These are phyloP conservation scores for Oryza rufipogon DNA, from an alignment of 176 grass and related monocot genomes.

Conservation along the genomic window DNA sequence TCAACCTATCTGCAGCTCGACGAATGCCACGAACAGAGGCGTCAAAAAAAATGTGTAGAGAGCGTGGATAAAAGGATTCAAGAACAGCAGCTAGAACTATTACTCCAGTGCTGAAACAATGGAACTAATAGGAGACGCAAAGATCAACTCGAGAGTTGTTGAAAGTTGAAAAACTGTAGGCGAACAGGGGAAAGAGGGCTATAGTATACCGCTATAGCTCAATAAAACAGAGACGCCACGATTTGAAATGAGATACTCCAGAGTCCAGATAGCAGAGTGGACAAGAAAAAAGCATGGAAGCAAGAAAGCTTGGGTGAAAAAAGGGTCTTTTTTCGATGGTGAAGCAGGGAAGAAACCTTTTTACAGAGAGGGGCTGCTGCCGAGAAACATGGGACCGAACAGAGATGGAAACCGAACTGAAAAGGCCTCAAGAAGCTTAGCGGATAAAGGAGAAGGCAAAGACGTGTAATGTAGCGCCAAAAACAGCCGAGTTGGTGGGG, in stretches of 20 bases:
- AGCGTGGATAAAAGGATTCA: not conserved
- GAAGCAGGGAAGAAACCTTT: slow-evolving; percentile 21
- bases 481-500: slow-evolving; percentile 4
- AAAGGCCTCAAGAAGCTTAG: not conserved
- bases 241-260: not conserved
- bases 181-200: not conserved
- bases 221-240: not conserved
- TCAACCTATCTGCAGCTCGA: not conserved
- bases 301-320: not conserved
- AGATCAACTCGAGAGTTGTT: slow-evolving; percentile 9
- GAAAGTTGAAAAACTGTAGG: not conserved
- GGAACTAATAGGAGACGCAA: not conserved
- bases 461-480: slow-evolving; percentile 34
- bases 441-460: slow-evolving; percentile 10
- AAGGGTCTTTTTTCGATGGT: not conserved
- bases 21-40: not conserved
- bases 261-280: not conserved
- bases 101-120: not conserved
- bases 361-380: slow-evolving; percentile 7
- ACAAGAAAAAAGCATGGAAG: slow-evolving; percentile 1
- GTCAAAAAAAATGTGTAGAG: not conserved
- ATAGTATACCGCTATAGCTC: not conserved
- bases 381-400: slow-evolving; percentile 26
- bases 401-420: not conserved
- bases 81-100: not conserved